Base-by-base conservation (phyloP, 768 basidiomycete genomes). In the Boletus coccyginus region DNA sequence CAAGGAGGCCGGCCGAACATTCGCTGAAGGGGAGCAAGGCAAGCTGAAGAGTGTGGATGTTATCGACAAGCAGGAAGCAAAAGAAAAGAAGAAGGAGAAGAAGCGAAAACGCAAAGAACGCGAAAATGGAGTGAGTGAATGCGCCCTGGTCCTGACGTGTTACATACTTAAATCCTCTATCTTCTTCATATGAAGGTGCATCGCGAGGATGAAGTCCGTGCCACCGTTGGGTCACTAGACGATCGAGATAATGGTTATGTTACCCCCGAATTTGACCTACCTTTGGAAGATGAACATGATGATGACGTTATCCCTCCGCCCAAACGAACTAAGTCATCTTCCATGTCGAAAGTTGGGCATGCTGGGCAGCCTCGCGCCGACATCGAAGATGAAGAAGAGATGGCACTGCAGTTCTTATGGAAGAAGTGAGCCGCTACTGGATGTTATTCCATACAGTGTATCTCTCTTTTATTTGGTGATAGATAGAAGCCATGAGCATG, bases 101-200 rank as follows among this genome's bases (percentile, higher is more conserved):
- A 97, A 96, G 77, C 76, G 91, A 59, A 96, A 94, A 74, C 77
- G 90, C 66, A 96, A 95, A 74, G 88, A 92, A 53, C 79, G 81
- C 38, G 89, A 92, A 66, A 76, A 72, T 52, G 72, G 55, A 38
- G 75, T 71, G 52, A 62, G 67, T 55, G 36, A 35, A 35, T 35
- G 5, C 12, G 24, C 8, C 14, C 7, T 45, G 31, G 48, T 36
- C 24, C 16, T n/a, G 11, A 7, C 17, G 35, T 64, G 46, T 35
- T 29, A 7, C 12, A 3, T 7, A 7, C 46, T 47, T 21, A 43
- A 12, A 35, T 8, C 10, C 24, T 52, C 7, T 21, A 32, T 46
- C 44, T 52, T 13, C 13, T 24, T 32, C 3, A 17, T 39, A 5
- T 51, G 46, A 35, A 69, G 56, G 52, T 59, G 46, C 66, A 74